Evolutionary conservation across 495 filamentous ascomycete species (phyloP), one percentile per base, ranked within the genome.

Genomic region (Podospora appendiculata): DNA sequence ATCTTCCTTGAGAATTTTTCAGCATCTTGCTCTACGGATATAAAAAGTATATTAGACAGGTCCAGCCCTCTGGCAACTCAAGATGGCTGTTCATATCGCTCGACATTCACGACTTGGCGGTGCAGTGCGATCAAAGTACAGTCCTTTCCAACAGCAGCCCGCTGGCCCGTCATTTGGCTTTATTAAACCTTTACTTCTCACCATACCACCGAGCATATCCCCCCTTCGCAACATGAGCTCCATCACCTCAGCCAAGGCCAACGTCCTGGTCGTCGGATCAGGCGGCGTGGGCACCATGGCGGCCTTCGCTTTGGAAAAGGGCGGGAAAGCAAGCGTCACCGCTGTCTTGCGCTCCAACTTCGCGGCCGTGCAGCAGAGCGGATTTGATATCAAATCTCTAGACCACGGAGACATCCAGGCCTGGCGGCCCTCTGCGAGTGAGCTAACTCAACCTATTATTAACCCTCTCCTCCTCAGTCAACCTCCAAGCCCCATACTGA

Each of bases 201-300:
- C 25, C 25, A 5, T 2, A 25, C 25, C 25, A 5, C 25, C 25
- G 25, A 25, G 25, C 25, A 25, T 25, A 25, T 25, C 25, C 25
- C 25, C 25, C 25, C 5, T 5, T 17, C 47, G 32, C 8, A 42
- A 36, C 1, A 58, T 58, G 55, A 47, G 55, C 10, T 54, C 51
- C 35, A 3, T 58, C 6, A 13, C 41, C 18, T 9, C 47, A n/a
- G 7, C 32, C 1, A 64, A 59, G 45, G 44, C 49, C 5, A 64
- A 63, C 18, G 62, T 73, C 11, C 59, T 71, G n/a, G 44, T 73
- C n/a, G 50, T 73, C 12, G 70, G 70, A 34, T 63, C 57, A 11
- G 70, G 70, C 10, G 70, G 67, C 10, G 61, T 73, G 6, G 70
- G 70, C 6, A 67, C 68, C 10, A 70, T 71, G 54, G 68, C 63